These are phyloP conservation scores for Globisporangium polare DNA, from an alignment of 352 stramenopile genomes.

Conservation along the genomic window DNA sequence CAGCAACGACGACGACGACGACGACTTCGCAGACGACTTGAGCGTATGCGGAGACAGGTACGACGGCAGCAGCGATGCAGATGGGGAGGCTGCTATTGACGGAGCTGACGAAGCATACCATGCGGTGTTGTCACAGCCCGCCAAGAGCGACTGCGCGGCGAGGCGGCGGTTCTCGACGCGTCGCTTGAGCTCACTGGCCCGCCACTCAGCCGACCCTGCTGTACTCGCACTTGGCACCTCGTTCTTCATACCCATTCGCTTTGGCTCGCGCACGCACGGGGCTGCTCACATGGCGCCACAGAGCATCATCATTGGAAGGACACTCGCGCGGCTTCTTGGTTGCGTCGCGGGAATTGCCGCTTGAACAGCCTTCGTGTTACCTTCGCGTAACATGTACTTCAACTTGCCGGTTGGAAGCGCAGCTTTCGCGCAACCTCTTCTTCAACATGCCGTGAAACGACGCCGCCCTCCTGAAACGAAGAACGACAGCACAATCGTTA, in stretches of 20 bases:
- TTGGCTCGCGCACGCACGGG: too few species aligned
- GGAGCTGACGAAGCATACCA: not conserved
- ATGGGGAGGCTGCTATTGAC: not conserved
- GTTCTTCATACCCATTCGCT: not conserved
- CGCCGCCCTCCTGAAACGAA: not conserved
- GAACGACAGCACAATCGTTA: not conserved
- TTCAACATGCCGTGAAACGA: slow-evolving; percentile 27
- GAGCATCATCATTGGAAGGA: not conserved
- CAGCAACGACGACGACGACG: not conserved
- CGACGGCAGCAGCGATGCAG: not conserved
- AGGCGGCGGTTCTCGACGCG: slow-evolving; percentile 41
- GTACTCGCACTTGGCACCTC: not conserved
- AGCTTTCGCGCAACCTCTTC: slow-evolving; percentile 25
- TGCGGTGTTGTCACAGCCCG: not conserved
- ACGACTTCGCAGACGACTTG: not conserved
- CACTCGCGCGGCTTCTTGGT: too few species aligned
- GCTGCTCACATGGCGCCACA: not conserved
- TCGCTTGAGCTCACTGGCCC: slow-evolving; percentile 43
- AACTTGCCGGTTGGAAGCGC: too few species aligned
- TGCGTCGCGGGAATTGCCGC: not conserved
- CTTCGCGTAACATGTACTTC: not conserved
- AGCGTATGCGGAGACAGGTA: not conserved
- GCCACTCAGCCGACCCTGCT: slow-evolving; percentile 17
- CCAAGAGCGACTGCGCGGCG: slow-evolving; percentile 14
- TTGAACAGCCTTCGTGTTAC: not conserved